Base-by-base conservation (phyloP, 2,329 filamentous ascomycete genomes). In the Calonectria hongkongensis region DNA sequence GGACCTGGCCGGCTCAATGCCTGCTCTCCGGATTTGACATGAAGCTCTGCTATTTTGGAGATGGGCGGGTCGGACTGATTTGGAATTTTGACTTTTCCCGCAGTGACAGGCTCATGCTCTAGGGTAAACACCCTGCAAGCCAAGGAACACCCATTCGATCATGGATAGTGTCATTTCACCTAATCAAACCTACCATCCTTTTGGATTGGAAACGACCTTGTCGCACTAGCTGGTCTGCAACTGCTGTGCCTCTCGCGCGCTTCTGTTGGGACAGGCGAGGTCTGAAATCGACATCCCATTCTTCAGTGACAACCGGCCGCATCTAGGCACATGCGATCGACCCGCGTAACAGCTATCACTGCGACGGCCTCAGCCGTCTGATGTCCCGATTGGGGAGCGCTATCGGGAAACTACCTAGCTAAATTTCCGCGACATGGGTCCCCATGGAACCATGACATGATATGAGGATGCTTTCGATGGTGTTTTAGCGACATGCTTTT, bases 361-460 rank as follows among this genome's bases (percentile, higher is more conserved):
- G 68, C 41, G 47, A 65, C 76, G 77, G 76, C 70, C 71, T 67
- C 56, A 66, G 76, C 73, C 73, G 77, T 69, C 56, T 67, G 74
- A 56, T 63, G 68, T 68, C 75, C 70, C 63, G 73, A 73, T 67
- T 77, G 71, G 68, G 71, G 60, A 73, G 66, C 72, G 70, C 72
- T 73, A 76, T 73, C 74, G 69, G 58, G 56, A 70, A 60, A 60
- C 54, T 13, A 51, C 41, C 64, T 71, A 75, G 72, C 74, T 76
- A 77, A 76, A 74, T 78, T 79, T 79, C 75, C 76, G 72, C 58
- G 66, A 60, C 75, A 75, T 73, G 74, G 63, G 64, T 54, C 28
- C 71, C 73, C 70, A 58, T 72, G 74, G 64, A 73, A 36, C 60
- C 60, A 79, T 79, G 77, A 80, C 78, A 78, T 79, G 78, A 79